phyloP scores from a whole-genome alignment of 2,329 filamentous ascomycete genomes.

The Dryadomyces quercus-mongolicae region DNA sequence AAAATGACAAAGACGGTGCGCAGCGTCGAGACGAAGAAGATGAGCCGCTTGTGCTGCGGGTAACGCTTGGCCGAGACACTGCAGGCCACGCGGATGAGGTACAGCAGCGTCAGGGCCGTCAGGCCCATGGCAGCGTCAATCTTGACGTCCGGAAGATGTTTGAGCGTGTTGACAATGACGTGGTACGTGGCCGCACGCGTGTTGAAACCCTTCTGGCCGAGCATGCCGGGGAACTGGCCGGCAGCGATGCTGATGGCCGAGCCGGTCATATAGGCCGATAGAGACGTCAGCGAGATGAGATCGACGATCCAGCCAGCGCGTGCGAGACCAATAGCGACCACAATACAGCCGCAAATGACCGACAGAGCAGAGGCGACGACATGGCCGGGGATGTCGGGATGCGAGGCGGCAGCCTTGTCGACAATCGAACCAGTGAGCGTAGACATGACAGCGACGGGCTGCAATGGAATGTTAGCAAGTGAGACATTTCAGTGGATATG shows the following conservation, averaged over 20 bases:
- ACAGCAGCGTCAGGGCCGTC: constrained; percentile 68
- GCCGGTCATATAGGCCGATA: constrained; percentile 94
- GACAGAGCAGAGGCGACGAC: constrained; percentile 69
- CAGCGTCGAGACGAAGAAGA: constrained; percentile 87
- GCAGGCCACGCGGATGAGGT: constrained; percentile 58
- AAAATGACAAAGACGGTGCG: constrained; percentile 86
- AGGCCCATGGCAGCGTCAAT: constrained; percentile 83
- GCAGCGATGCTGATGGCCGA: constrained; percentile 80
- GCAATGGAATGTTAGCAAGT: background rate
- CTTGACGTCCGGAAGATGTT: constrained; percentile 51
- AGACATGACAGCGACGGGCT: constrained; percentile 84
- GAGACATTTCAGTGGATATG: too few relatives aligned
- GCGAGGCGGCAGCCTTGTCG: constrained; percentile 40
- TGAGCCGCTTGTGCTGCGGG: constrained; percentile 57
- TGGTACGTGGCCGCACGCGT: constrained; percentile 61
- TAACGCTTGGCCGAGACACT: constrained; percentile 54
- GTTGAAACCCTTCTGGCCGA: constrained; percentile 61
- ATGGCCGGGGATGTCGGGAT: constrained; percentile 47
- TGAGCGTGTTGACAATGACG: constrained; percentile 74
- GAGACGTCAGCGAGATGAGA: constrained; percentile 78
- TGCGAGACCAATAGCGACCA: constrained; percentile 65
- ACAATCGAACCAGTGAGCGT: constrained; percentile 80
- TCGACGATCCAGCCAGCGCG: constrained; percentile 86
- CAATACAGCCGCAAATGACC: constrained; percentile 64
- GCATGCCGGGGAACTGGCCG: constrained; percentile 69